Percentiles rank a stretch among this genome's conserved stretches.
phyloP scores from a whole-genome alignment of 306 rosid species.

The Lablab purpureus region DNA sequence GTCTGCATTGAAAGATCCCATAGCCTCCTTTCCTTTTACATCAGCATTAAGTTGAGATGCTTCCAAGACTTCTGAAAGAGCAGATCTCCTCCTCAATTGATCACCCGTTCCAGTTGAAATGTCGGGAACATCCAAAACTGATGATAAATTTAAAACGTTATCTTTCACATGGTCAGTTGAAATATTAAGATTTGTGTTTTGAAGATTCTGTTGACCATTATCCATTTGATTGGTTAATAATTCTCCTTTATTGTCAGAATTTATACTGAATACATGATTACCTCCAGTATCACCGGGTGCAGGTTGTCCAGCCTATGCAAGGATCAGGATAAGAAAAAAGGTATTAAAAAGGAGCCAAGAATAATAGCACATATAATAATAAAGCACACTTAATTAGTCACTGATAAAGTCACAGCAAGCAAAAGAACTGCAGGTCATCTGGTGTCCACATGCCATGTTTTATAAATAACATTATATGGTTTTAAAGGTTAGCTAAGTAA shows the following conservation, averaged over 20 bases:
- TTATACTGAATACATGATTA: slow-evolving; percentile 49
- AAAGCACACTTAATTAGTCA: slow-evolving; percentile 30
- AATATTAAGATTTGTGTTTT: slow-evolving; percentile 51
- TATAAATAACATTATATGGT: neutral
- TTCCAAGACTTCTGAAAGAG: slow-evolving; percentile 63
- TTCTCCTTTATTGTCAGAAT: slow-evolving; percentile 58
- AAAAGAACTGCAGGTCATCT: slow-evolving; percentile 18
- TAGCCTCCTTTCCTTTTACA: slow-evolving; percentile 55
- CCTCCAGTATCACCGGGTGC: slow-evolving; percentile 59
- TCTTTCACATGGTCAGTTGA: slow-evolving; percentile 58
- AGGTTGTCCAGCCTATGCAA: slow-evolving; percentile 68
- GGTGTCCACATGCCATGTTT: neutral
- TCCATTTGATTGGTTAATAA: slow-evolving; percentile 53
- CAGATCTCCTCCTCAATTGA: slow-evolving; percentile 55
- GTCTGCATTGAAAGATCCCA: slow-evolving; percentile 54
- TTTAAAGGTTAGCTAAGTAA: slow-evolving; percentile 4
- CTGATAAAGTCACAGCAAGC: slow-evolving; percentile 15
- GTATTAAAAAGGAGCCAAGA: slow-evolving; percentile 30
- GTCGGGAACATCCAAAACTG: slow-evolving; percentile 57
- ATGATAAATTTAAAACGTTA: slow-evolving; percentile 49
- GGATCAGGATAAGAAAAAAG: slow-evolving; percentile 38
- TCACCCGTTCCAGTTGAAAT: slow-evolving; percentile 52
- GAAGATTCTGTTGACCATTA: slow-evolving; percentile 57
- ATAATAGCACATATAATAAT: slow-evolving; percentile 5
- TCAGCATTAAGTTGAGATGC: slow-evolving; percentile 64